Conservation (phyloP, 108 stramenopile genomes). For the Skeletonema menzelii region DNA sequence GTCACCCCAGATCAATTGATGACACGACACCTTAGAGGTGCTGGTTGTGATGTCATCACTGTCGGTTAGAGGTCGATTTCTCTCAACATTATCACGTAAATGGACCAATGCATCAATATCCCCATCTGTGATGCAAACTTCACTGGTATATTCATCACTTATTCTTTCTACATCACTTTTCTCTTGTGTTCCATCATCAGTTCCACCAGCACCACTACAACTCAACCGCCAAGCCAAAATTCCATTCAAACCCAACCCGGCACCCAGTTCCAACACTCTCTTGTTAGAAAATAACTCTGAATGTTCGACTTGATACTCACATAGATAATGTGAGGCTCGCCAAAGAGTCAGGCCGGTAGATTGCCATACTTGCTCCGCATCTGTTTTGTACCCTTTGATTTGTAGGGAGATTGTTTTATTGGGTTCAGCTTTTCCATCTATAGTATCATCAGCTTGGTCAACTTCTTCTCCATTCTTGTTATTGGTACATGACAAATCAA, state of each 20-base stretch:
- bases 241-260: slow-evolving; percentile 72
- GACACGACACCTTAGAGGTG: slow-evolving; percentile 19
- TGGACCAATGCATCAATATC: slow-evolving; percentile 42
- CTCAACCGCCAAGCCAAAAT: slow-evolving; percentile 52
- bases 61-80: slow-evolving; percentile 4
- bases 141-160: slow-evolving; percentile 1
- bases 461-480: slow-evolving; percentile 19
- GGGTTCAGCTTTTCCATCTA: slow-evolving; percentile 1
- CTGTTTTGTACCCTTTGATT: slow-evolving; percentile 54
- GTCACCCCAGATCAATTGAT: slow-evolving; percentile 53
- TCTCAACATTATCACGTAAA: slow-evolving; percentile 36
- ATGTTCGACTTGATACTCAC: slow-evolving; percentile 60
- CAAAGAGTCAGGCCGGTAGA: slow-evolving; percentile 82
- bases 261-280: slow-evolving; percentile 59
- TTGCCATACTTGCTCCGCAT: slow-evolving; percentile 67
- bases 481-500: neutral
- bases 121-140: slow-evolving; percentile 32
- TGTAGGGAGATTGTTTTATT: slow-evolving; percentile 38
- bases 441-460: slow-evolving; percentile 6
- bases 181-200: too few relatives aligned
- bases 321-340: slow-evolving; percentile 68
- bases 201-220: neutral
- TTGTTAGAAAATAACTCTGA: slow-evolving; percentile 9
- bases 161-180: neutral
- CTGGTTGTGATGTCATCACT: neutral